phyloP scores from a whole-genome alignment of 805 yeast species.

The Yamadazyma takamatsuzukensis region DNA sequence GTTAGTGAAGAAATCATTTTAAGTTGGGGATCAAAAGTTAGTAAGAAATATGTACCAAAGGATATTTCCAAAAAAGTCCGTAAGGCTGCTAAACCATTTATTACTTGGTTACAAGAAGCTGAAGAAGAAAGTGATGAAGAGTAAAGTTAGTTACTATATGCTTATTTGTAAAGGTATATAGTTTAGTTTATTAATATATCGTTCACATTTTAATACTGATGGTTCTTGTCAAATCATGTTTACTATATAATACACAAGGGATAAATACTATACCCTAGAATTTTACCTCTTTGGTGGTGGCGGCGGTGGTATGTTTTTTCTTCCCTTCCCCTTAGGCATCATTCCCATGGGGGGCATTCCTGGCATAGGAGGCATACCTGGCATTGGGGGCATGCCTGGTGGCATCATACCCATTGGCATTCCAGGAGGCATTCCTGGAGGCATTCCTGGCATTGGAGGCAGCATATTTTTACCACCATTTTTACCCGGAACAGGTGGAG shows the following conservation, averaged over 20 bases:
- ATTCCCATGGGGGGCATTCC: slow-evolving; percentile 19
- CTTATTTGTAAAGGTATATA: background rate
- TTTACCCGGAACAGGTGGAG: slow-evolving; percentile 21
- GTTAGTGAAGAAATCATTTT: slow-evolving; percentile 76
- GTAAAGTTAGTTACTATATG: no score
- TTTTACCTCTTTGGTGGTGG: slow-evolving; percentile 12
- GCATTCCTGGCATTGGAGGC: slow-evolving; percentile 16
- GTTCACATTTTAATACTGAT: no score
- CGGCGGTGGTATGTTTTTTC: slow-evolving; percentile 16
- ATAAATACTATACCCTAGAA: slow-evolving; percentile 3
- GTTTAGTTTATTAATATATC: slow-evolving; percentile 1
- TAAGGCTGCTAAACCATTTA: slow-evolving; percentile 92
- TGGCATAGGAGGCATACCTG: slow-evolving; percentile 20
- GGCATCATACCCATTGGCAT: slow-evolving; percentile 12
- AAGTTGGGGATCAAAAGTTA: slow-evolving; percentile 86
- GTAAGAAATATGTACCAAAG: slow-evolving; percentile 91
- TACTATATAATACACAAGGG: no score
- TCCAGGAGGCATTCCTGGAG: slow-evolving; percentile 13
- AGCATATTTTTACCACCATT: slow-evolving; percentile 14
- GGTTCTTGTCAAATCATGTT: no score
- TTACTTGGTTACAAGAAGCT: slow-evolving; percentile 93
- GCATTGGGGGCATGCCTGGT: slow-evolving; percentile 12
- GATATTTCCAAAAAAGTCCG: slow-evolving; percentile 90
- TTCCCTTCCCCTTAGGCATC: slow-evolving; percentile 15
- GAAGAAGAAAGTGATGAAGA: slow-evolving; percentile 76